Conservation (phyloP, 2,329 filamentous ascomycete genomes). For the Colletotrichum liaoningense region DNA sequence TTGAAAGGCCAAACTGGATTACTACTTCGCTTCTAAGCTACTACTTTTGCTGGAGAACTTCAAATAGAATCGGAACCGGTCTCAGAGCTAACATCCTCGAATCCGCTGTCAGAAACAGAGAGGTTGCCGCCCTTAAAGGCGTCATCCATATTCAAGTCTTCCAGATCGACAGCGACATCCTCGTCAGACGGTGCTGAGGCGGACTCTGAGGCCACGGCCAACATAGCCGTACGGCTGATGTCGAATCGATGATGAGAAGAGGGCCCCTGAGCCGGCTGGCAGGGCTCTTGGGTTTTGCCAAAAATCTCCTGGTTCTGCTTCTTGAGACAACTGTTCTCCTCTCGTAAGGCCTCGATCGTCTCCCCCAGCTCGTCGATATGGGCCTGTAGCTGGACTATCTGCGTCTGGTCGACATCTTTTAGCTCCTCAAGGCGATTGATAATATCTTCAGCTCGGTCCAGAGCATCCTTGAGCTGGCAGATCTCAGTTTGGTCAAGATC, state of each 20-base stretch:
- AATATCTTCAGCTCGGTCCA: neutral
- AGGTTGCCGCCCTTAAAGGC: neutral
- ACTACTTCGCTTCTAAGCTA: neutral
- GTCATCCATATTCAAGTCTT: neutral
- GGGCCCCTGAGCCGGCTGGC: neutral
- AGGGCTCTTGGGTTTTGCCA: neutral
- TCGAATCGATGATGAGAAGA: neutral
- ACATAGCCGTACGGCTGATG: neutral
- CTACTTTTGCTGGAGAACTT: too few relatives aligned
- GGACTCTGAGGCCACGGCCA: neutral
- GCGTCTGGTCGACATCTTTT: neutral
- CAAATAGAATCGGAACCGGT: neutral
- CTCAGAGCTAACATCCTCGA: neutral
- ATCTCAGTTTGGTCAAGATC: conserved; percentile 17
- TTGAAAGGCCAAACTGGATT: neutral
- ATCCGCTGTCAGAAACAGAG: conserved; percentile 1
- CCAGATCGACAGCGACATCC: neutral
- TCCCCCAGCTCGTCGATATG: neutral
- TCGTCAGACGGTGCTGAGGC: neutral
- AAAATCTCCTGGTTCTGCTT: neutral
- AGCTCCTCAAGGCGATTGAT: neutral
- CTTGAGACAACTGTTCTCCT: neutral
- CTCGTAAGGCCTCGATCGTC: neutral
- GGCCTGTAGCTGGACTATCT: neutral
- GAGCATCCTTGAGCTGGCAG: conserved; percentile 1